phyloP scores from a whole-genome alignment of 495 filamentous ascomycete genomes.

The Penicillium psychrofluorescens region DNA sequence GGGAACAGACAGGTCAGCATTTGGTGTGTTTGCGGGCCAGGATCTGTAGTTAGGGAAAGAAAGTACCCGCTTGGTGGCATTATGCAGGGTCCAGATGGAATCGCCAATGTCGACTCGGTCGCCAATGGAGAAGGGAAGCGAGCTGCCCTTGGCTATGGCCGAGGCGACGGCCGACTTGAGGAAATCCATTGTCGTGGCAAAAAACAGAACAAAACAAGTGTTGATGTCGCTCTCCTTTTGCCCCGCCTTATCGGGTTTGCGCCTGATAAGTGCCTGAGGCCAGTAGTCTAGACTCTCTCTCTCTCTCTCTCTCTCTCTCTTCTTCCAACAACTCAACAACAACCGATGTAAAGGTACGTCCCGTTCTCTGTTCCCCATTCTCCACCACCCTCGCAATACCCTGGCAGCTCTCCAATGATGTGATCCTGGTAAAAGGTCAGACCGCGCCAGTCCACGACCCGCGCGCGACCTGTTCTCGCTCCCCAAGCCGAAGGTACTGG shows the following conservation, averaged over 20 bases:
- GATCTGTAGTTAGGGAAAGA: too few species aligned
- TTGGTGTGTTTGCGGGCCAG: neutral
- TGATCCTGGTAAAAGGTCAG: constrained; percentile 58
- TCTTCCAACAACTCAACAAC: neutral
- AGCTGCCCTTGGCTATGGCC: constrained; percentile 88
- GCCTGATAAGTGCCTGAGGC: constrained; percentile 5
- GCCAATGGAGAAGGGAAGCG: constrained; percentile 86
- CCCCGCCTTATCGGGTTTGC: constrained; percentile 18
- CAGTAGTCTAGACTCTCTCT: neutral
- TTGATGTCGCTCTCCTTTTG: constrained; percentile 3
- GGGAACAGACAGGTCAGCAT: neutral
- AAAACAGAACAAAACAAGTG: neutral
- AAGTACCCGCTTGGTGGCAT: constrained; percentile 81
- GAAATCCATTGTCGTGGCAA: constrained; percentile 67
- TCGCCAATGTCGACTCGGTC: constrained; percentile 82
- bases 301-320: neutral
- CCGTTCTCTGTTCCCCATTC: neutral
- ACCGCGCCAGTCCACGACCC: constrained; percentile 24
- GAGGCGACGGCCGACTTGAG: constrained; percentile 95
- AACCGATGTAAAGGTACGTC: neutral
- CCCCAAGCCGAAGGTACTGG: constrained; percentile 18
- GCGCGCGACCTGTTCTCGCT: constrained; percentile 5
- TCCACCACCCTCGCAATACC: neutral
- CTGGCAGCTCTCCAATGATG: constrained; percentile 46
- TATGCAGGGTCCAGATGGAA: constrained; percentile 87